These are phyloP conservation scores for Cucurbita maxima DNA, from an alignment of 306 rosid species.

Conservation along the genomic window DNA sequence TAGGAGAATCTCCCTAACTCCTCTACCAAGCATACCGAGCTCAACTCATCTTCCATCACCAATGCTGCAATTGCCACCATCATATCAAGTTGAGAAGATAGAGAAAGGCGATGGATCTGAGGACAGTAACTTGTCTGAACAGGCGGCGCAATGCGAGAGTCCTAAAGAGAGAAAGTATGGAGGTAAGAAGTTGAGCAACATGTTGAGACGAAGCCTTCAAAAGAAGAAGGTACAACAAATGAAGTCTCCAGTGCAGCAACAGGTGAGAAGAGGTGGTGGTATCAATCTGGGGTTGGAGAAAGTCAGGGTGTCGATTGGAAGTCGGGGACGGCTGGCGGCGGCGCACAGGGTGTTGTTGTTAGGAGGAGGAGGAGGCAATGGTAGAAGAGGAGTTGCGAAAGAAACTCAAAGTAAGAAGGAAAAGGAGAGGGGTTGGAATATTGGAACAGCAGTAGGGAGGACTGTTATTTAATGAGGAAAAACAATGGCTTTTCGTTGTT, in stretches of 20 bases:
- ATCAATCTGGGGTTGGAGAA: conserved; percentile 79
- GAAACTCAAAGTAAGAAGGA: conserved; percentile 59
- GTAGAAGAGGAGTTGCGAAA: conserved; percentile 41
- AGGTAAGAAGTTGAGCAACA: conserved; percentile 47
- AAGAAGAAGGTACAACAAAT: conserved; percentile 28
- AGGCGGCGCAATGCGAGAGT: conserved; percentile 43
- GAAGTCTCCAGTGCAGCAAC: conserved; percentile 60
- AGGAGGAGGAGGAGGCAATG: conserved; percentile 14
- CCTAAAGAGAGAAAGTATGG: conserved; percentile 51
- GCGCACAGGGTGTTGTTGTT: conserved; percentile 32
- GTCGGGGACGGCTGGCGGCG: conserved; percentile 48
- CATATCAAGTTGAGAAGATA: conserved; percentile 27
- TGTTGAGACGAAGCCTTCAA: conserved; percentile 60
- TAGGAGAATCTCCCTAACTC: conserved; percentile 81
- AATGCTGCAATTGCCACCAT: conserved; percentile 26
- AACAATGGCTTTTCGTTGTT: neutral
- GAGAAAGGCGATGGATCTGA: conserved; percentile 27
- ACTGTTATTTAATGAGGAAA: conserved; percentile 4
- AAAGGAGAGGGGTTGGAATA: conserved; percentile 89
- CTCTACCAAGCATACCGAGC: conserved; percentile 46
- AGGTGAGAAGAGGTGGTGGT: conserved; percentile 59
- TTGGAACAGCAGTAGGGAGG: conserved; percentile 30
- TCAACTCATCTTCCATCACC: conserved; percentile 31
- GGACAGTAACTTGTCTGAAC: conserved; percentile 32
- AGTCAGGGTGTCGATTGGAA: conserved; percentile 79